These are phyloP conservation scores for Phtheirospermum japonicum DNA, from an alignment of 257 asterid species.

Conservation along the genomic window DNA sequence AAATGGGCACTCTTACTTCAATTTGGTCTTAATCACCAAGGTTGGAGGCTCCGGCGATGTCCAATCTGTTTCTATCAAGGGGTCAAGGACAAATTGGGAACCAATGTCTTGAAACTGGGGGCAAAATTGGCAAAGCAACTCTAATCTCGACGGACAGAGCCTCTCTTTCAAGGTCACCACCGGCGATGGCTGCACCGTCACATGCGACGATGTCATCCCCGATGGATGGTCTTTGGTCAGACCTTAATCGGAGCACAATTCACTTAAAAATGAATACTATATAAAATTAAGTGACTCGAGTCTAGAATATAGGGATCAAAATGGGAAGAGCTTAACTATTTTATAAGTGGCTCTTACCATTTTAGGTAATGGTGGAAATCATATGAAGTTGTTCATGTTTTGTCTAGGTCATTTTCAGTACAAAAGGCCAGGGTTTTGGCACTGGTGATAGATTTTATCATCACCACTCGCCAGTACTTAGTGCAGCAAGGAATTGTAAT, in stretches of 20 bases:
- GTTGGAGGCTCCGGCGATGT: conserved; percentile 61
- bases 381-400: conserved; percentile 25
- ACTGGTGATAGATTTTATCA: conserved; percentile 14
- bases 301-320: background rate
- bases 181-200: conserved; percentile 39
- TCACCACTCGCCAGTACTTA: conserved; percentile 14
- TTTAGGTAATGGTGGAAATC: conserved; percentile 3
- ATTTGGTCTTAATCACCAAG: conserved; percentile 48
- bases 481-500: background rate
- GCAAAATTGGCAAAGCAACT: conserved; percentile 57
- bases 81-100: conserved; percentile 43
- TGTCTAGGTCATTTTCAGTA: too few relatives aligned
- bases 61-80: conserved; percentile 44
- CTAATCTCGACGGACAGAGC: conserved; percentile 44
- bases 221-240: conserved; percentile 45
- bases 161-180: conserved; percentile 52
- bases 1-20: conserved; percentile 58
- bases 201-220: conserved; percentile 36
- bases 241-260: conserved; percentile 43
- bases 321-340: too few relatives aligned
- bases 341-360: conserved; percentile 27
- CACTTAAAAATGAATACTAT: conserved; percentile 19
- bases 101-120: conserved; percentile 61
- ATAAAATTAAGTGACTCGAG: too few relatives aligned
- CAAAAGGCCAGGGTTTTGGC: conserved; percentile 20